phyloP scores from a whole-genome alignment of 768 basidiomycete genomes.

The Suillus paluster region DNA sequence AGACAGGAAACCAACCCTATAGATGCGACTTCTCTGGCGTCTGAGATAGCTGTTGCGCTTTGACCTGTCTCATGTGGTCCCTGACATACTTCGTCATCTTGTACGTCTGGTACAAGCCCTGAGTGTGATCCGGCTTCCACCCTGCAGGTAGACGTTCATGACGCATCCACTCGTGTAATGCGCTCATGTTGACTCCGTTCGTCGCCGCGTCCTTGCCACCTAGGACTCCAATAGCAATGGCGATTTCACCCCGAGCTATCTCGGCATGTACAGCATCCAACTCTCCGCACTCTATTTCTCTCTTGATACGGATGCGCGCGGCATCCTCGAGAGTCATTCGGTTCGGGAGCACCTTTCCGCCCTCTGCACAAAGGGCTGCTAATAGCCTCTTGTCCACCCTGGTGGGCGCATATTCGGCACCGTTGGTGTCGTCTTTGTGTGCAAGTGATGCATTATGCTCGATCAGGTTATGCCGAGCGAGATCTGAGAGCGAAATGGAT shows the following conservation, averaged over 20 bases:
- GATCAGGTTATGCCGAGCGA: slow-evolving; percentile 53
- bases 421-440: slow-evolving; percentile 48
- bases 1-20: background rate
- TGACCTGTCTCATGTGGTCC: slow-evolving; percentile 30
- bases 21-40: background rate
- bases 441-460: slow-evolving; percentile 68
- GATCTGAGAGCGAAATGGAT: slow-evolving; percentile 39
- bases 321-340: slow-evolving; percentile 41
- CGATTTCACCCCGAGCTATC: slow-evolving; percentile 72
- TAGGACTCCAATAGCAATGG: slow-evolving; percentile 58
- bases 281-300: slow-evolving; percentile 49
- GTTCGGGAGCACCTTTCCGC: slow-evolving; percentile 29
- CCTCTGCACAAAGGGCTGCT: slow-evolving; percentile 41
- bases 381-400: slow-evolving; percentile 42
- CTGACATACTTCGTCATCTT: slow-evolving; percentile 32
- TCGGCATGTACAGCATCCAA: slow-evolving; percentile 55
- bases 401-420: slow-evolving; percentile 50
- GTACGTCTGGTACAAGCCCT: slow-evolving; percentile 35
- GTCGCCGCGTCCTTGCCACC: slow-evolving; percentile 40
- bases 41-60: background rate
- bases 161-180: slow-evolving; percentile 53
- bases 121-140: slow-evolving; percentile 37
- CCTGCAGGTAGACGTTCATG: slow-evolving; percentile 53
- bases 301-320: slow-evolving; percentile 53
- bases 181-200: slow-evolving; percentile 49